Evolutionary conservation across 1,284 basidiomycete genomes (phyloP).

Genomic region (Pseudozyma hubeiensis): DNA sequence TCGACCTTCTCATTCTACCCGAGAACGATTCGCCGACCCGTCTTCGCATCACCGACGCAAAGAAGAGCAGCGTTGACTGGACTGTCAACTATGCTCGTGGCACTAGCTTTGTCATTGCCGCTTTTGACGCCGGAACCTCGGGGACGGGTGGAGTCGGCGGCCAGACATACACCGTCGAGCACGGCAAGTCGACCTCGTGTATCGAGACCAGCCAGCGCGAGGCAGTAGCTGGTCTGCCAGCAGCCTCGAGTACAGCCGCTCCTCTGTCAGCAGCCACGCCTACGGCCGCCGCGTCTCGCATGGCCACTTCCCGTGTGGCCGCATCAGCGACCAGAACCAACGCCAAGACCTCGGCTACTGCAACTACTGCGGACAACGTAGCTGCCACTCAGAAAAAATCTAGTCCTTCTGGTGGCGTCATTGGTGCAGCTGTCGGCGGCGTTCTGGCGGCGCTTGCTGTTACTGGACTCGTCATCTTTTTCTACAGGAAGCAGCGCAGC

Average conservation of each 20-base stretch:
- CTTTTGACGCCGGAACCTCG: constrained; percentile 34
- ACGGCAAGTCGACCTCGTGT: constrained; percentile 23
- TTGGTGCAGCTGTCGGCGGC: constrained; percentile 34
- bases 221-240: constrained; percentile 28
- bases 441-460: constrained; percentile 26
- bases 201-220: constrained; percentile 13
- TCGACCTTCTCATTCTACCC: constrained; percentile 42
- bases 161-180: constrained; percentile 25
- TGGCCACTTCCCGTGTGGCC: constrained; percentile 20
- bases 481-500: constrained; percentile 13
- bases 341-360: constrained; percentile 10
- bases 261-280: constrained; percentile 8
- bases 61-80: constrained; percentile 30
- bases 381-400: constrained; percentile 8
- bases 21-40: constrained; percentile 36
- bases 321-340: constrained; percentile 2
- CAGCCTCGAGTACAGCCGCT: constrained; percentile 25
- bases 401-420: constrained; percentile 14
- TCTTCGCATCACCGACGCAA: constrained; percentile 18
- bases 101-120: constrained; percentile 41
- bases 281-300: constrained; percentile 14
- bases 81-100: constrained; percentile 43
- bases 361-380: constrained; percentile 12
- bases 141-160: constrained; percentile 47
- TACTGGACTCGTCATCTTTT: constrained; percentile 14